These are phyloP conservation scores for Linum lewisii DNA, from an alignment of 345 rosid genomes.

Conservation along the genomic window DNA sequence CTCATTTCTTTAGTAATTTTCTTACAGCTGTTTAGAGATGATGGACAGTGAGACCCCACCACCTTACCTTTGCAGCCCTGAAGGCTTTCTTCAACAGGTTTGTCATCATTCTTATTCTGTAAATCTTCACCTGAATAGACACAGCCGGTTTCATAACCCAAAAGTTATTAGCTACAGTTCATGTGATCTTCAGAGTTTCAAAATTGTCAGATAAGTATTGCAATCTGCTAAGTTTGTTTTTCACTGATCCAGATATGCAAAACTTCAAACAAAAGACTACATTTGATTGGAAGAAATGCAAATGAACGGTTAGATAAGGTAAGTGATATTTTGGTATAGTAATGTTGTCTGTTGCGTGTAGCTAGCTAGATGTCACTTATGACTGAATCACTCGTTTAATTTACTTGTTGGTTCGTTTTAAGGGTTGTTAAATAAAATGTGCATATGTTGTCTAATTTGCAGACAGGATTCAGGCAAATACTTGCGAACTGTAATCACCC, in stretches of 20 bases:
- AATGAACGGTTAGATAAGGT: conserved; percentile 47
- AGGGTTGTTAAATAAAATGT: neutral
- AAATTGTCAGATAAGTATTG: neutral
- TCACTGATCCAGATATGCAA: conserved; percentile 28
- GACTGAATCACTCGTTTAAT: neutral
- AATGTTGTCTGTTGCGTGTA: neutral
- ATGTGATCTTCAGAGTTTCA: neutral
- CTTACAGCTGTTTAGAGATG: conserved; percentile 51
- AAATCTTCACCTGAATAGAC: conserved; percentile 1
- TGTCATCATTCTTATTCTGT: neutral
- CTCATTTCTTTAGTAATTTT: neutral
- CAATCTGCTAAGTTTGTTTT: conserved; percentile 1
- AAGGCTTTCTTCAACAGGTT: conserved; percentile 57
- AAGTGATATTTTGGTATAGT: conserved; percentile 2
- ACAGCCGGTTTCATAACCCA: neutral
- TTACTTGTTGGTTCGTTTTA: neutral
- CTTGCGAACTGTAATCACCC: conserved; percentile 46
- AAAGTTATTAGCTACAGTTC: neutral
- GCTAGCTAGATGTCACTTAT: conserved; percentile 9
- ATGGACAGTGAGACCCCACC: conserved; percentile 51
- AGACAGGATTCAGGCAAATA: conserved; percentile 50
- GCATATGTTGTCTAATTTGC: conserved; percentile 17
- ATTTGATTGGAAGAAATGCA: conserved; percentile 52
- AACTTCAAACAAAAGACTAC: conserved; percentile 39
- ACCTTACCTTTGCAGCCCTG: conserved; percentile 58